Conservation (phyloP, 345 rosid species). For the Carallia pectinifolia region DNA sequence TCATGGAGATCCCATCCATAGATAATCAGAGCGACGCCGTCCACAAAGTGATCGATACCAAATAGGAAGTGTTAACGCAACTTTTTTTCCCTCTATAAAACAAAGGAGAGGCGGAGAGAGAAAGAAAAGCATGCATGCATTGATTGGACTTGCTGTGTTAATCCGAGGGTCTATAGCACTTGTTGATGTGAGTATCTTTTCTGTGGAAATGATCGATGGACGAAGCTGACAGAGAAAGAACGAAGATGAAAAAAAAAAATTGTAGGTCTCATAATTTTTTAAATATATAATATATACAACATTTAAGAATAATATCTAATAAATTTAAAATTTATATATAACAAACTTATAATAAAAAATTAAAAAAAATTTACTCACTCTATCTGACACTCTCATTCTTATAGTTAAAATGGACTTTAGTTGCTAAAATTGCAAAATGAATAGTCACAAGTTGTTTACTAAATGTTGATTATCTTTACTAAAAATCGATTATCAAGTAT, state of each 20-base stretch:
- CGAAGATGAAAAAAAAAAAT: no score
- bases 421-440: slow-evolving; percentile 20
- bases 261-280: no score
- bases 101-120: background rate
- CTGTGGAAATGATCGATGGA: background rate
- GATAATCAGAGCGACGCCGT: background rate
- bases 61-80: slow-evolving; percentile 13
- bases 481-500: no score
- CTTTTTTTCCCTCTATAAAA: background rate
- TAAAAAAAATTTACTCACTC: no score
- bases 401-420: slow-evolving; percentile 20
- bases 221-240: no score
- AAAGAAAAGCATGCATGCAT: background rate
- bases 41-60: background rate
- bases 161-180: no score
- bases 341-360: no score
- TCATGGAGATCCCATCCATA: slow-evolving; percentile 24
- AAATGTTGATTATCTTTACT: no score
- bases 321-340: no score
- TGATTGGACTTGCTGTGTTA: slow-evolving; percentile 5
- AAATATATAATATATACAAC: no score
- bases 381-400: background rate
- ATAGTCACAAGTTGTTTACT: background rate
- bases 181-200: no score
- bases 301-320: no score